These are phyloP conservation scores for Penicillium chermesinum DNA, from an alignment of 495 filamentous ascomycete genomes.

Conservation along the genomic window DNA sequence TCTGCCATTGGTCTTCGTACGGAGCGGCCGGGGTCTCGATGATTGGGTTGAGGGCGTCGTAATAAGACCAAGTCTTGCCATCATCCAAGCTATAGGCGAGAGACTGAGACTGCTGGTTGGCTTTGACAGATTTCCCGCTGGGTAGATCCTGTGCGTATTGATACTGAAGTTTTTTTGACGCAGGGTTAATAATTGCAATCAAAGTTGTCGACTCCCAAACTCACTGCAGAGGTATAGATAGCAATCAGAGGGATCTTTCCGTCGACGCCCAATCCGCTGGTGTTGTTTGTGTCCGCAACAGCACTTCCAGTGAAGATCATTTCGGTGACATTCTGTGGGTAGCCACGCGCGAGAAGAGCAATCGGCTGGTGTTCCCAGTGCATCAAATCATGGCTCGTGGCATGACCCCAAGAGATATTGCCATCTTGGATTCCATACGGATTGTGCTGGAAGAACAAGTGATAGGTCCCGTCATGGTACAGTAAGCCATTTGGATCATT, in stretches of 20 bases:
- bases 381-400: constrained; percentile 32
- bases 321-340: constrained; percentile 39
- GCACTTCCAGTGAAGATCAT: constrained; percentile 51
- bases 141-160: constrained; percentile 15
- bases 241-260: constrained; percentile 50
- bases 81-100: constrained; percentile 53
- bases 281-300: constrained; percentile 51
- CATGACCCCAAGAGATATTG: constrained; percentile 41
- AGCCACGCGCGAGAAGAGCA: constrained; percentile 36
- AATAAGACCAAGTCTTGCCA: constrained; percentile 47
- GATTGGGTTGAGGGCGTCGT: constrained; percentile 49
- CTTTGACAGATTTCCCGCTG: constrained; percentile 25
- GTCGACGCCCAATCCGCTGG: constrained; percentile 50
- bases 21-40: constrained; percentile 38
- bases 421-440: constrained; percentile 30
- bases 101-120: constrained; percentile 46
- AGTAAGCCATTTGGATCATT: constrained; percentile 59
- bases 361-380: constrained; percentile 37
- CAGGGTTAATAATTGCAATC: too few species aligned
- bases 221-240: constrained; percentile 54
- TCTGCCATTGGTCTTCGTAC: constrained; percentile 19
- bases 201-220: too few species aligned
- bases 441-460: constrained; percentile 42
- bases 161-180: constrained; percentile 17
- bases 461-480: constrained; percentile 29